Base-by-base conservation (phyloP, 768 basidiomycete genomes). In the Lactarius indigo region DNA sequence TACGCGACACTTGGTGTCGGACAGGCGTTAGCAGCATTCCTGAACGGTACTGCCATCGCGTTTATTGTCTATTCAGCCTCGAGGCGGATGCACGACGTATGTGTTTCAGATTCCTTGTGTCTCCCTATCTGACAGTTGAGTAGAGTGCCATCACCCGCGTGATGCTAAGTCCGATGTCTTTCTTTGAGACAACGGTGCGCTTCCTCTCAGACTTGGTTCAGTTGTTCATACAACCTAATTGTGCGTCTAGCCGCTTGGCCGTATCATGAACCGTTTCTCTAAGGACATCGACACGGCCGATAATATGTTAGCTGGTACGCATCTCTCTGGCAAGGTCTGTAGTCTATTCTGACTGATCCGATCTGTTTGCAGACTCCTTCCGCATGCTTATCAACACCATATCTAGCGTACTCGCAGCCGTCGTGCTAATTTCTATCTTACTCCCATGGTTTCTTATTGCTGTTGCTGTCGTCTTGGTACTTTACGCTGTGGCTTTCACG, bases 211-310 rank as follows among this genome's bases (percentile, higher is more conserved):
- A 52, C 50, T 15, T 44, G 57, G 15, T 42, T 28, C 64, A 44
- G 28, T 39, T 61, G 23, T 62, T 69, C 64, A 64, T 64, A 61
- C 26, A 63, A 37, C 30, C 68, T 56, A 66, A 72, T 64, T 33
- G 63, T 26, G 69, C 56, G 69, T 64, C 20, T 70, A 88, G 82
- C 92, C 91, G 6, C 81, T 92, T 26, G 94, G 94, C 18, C 86
- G 92, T 15, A 91, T 97, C 69, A 89, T 94, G 85, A 94, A 94
- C 75, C 86, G 93, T 18, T 93, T 97, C 75, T 87, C 91, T 0
- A 93, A 94, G 79, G 90, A 92, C 74, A 85, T 92, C 59, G 90
- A 93, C 73, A 92, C 90, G 1, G 82, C 92, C 61, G 92, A 93
- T 74, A 93, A 92, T 71, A 66, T 82, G 50, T 81, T 91, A 7